Conservation (phyloP, 192 early-diverging fungal species). For the Haplosporangium gracile region DNA sequence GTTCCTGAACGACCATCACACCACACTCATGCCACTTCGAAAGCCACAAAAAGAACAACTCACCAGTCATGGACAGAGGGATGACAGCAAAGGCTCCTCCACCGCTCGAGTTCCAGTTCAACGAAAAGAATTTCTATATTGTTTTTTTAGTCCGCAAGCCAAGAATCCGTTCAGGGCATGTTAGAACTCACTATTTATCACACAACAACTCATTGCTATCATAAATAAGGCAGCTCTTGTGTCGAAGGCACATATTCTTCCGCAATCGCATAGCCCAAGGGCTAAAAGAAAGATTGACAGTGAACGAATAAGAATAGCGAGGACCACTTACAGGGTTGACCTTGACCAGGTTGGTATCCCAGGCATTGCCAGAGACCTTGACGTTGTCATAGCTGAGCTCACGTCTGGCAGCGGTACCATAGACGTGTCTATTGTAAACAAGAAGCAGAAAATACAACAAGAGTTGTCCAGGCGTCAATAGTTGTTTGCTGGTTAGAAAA, state of each 20-base stretch:
- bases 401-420: slow-evolving; percentile 88
- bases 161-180: neutral
- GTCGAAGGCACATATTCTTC: neutral
- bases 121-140: slow-evolving; percentile 73
- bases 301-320: neutral
- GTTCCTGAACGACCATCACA: slow-evolving; percentile 9
- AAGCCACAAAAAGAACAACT: slow-evolving; percentile 15
- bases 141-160: neutral
- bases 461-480: neutral
- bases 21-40: neutral
- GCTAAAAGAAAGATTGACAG: neutral
- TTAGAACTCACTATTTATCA: neutral
- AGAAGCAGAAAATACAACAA: neutral
- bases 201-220: no score
- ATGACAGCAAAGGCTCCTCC: slow-evolving; percentile 99
- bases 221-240: neutral
- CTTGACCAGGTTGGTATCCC: slow-evolving; percentile 98
- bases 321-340: slow-evolving; percentile 86
- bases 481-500: neutral
- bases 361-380: slow-evolving; percentile 88
- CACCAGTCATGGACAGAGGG: slow-evolving; percentile 76
- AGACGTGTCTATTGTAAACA: slow-evolving; percentile 83
- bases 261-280: neutral
- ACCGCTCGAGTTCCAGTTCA: slow-evolving; percentile 87
- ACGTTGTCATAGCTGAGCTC: slow-evolving; percentile 96